Percentiles rank a stretch among this genome's conserved stretches.
phyloP scores from a whole-genome alignment of 2,329 filamentous ascomycete species.

The Botrytis sinoallii region DNA sequence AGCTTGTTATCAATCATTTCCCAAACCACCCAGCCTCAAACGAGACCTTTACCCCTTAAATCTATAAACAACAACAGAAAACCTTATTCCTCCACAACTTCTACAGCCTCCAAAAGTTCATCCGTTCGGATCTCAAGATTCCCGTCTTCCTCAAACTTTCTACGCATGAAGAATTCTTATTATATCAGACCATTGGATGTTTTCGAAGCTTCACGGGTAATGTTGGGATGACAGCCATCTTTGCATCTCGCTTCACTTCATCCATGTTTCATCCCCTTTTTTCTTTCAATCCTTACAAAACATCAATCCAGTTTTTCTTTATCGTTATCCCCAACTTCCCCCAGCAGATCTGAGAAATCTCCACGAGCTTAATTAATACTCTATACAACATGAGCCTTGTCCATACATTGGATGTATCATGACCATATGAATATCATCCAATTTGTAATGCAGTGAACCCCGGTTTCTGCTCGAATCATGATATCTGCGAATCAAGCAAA shows the following conservation, averaged over 20 bases:
- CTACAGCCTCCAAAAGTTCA: background rate
- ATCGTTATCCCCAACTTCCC: background rate
- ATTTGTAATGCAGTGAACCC: background rate
- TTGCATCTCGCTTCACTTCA: slow-evolving; percentile 14
- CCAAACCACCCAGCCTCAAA: background rate
- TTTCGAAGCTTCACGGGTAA: background rate
- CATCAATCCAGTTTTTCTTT: background rate
- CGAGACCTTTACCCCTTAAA: background rate
- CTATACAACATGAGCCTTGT: background rate
- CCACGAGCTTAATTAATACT: background rate
- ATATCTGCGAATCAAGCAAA: background rate
- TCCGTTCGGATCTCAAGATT: slow-evolving; percentile 2
- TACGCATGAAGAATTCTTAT: background rate
- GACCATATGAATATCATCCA: background rate
- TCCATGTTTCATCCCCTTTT: slow-evolving; percentile 8
- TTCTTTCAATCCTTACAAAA: background rate
- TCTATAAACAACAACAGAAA: background rate
- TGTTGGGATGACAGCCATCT: background rate
- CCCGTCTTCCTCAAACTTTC: background rate
- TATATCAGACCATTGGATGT: background rate
- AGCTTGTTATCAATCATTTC: background rate
- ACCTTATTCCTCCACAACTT: background rate
- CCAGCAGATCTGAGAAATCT: background rate
- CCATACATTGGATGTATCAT: background rate
- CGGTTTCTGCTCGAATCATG: background rate